Evolutionary conservation across 202 grass and related monocot species (phyloP), one percentile per base, ranked within the genome.

Genomic region (Setaria viridis): DNA sequence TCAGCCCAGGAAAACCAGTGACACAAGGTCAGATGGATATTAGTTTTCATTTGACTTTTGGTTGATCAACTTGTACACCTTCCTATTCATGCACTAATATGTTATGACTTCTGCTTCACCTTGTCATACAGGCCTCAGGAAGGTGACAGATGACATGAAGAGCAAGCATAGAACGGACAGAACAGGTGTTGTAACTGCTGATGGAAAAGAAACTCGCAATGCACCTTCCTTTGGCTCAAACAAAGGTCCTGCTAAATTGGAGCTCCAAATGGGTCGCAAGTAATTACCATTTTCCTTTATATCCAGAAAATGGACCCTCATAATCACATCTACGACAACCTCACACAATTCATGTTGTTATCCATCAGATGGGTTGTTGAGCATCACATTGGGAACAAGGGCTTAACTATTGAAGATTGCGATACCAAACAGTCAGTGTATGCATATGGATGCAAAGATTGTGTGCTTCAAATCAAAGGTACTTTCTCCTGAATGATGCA

Each of bases 191-290:
- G 80, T 94, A 32, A 2, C 74, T 58, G 2, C 67, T 62, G 60
- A 87, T 62, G 83, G 70, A 46, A 93, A 93, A 74, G 35, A 69
- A 76, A 20, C 83, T 50, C 80, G 42, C 49, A 74, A 35, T 63
- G 59, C 55, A 72, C 49, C 33, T 49, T 73, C 54, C 56, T 83
- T 86, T 65, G 47, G 73, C 47, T 84, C 71, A 81, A 87, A 63
- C 41, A 85, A 77, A 89, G 69, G 25, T 10, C 75, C 83, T 43
- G 70, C 86, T 8, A 94, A 91, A 70, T 46, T 94, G 11, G 88
- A 89, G 86, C 92, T 94, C 51, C 88, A 87, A 51, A 89, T 94
- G 92, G 92, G 86, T 84, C 92, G 86, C 91, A 90, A 88, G 91
- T 93, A 87, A 81, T 58, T n/a, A 21, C 20, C n/a, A 32, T 66